phyloP scores from a whole-genome alignment of 179 eudicot species.

The Actinidia arguta region DNA sequence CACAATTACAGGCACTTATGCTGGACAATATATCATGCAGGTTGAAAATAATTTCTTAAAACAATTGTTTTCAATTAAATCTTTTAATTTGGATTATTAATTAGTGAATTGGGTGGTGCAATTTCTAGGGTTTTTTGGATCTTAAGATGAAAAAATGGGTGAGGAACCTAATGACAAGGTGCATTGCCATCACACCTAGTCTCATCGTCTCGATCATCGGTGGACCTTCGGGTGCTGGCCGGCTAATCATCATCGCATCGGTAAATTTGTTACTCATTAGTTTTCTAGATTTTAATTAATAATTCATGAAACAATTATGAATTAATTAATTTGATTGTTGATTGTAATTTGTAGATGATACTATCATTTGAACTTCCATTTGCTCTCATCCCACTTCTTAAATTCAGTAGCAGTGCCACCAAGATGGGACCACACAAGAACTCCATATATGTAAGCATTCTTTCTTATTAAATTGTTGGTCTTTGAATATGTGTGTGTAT shows the following conservation, averaged over 20 bases:
- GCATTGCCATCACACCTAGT: slow-evolving; percentile 63
- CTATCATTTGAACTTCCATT: slow-evolving; percentile 19
- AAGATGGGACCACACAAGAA: slow-evolving; percentile 12
- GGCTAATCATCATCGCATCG: slow-evolving; percentile 66
- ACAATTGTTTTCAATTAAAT: not conserved
- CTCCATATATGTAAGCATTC: slow-evolving; percentile 2
- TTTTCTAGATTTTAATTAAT: not conserved
- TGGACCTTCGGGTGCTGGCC: slow-evolving; percentile 66
- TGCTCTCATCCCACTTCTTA: slow-evolving; percentile 14
- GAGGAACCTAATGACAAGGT: slow-evolving; percentile 59
- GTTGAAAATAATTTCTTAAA: slow-evolving; percentile 21
- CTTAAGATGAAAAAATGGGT: slow-evolving; percentile 60
- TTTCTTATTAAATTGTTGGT: not conserved
- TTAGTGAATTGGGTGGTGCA: not conserved
- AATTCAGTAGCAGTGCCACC: slow-evolving; percentile 13
- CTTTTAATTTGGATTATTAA: not conserved
- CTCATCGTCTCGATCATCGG: slow-evolving; percentile 63
- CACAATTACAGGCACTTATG: slow-evolving; percentile 93
- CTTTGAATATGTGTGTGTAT: not conserved
- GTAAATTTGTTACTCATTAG: slow-evolving; percentile 26
- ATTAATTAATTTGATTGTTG: not conserved
- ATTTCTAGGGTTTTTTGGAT: slow-evolving; percentile 43
- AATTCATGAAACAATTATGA: not conserved
- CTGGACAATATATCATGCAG: slow-evolving; percentile 97
- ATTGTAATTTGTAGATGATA: not conserved